phyloP scores from a whole-genome alignment of 1,284 basidiomycete species.

The Waitea zeae region DNA sequence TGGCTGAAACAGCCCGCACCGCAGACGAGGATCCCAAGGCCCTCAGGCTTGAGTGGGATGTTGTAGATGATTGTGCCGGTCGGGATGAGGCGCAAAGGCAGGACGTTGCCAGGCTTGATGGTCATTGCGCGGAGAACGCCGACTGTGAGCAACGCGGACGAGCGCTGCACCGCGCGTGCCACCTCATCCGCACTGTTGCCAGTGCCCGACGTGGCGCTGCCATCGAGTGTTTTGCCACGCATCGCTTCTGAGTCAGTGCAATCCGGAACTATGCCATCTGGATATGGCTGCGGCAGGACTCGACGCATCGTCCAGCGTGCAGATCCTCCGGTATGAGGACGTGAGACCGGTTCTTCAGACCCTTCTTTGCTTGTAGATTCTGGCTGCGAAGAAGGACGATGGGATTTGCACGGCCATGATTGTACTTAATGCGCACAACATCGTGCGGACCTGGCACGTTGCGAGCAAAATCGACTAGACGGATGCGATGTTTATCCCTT shows the following conservation, averaged over 20 bases:
- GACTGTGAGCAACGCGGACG: slow-evolving; percentile 44
- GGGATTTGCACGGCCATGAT: slow-evolving; percentile 87
- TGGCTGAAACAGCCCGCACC: slow-evolving; percentile 81
- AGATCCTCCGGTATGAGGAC: slow-evolving; percentile 87
- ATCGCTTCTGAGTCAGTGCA: slow-evolving; percentile 22
- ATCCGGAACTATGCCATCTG: slow-evolving; percentile 58
- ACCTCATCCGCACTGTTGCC: slow-evolving; percentile 11
- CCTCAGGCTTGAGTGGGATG: slow-evolving; percentile 61
- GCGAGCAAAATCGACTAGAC: slow-evolving; percentile 80
- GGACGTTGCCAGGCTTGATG: slow-evolving; percentile 84
- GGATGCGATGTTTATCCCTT: slow-evolving; percentile 78
- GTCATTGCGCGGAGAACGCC: slow-evolving; percentile 79
- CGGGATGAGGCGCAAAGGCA: slow-evolving; percentile 84
- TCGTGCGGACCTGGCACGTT: slow-evolving; percentile 65
- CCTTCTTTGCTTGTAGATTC: slow-evolving; percentile 21
- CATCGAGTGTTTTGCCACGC: slow-evolving; percentile 31
- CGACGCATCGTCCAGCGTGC: slow-evolving; percentile 76
- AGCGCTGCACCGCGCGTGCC: neutral
- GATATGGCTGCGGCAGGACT: slow-evolving; percentile 76
- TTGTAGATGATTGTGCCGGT: slow-evolving; percentile 85
- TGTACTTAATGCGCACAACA: slow-evolving; percentile 91
- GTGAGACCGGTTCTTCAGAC: slow-evolving; percentile 54
- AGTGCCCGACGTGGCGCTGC: neutral
- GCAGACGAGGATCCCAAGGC: slow-evolving; percentile 73
- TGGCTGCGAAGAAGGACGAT: slow-evolving; percentile 74